Base-by-base conservation (phyloP, 441 rosid species). In the Pelargonium cotyledonis region DNA sequence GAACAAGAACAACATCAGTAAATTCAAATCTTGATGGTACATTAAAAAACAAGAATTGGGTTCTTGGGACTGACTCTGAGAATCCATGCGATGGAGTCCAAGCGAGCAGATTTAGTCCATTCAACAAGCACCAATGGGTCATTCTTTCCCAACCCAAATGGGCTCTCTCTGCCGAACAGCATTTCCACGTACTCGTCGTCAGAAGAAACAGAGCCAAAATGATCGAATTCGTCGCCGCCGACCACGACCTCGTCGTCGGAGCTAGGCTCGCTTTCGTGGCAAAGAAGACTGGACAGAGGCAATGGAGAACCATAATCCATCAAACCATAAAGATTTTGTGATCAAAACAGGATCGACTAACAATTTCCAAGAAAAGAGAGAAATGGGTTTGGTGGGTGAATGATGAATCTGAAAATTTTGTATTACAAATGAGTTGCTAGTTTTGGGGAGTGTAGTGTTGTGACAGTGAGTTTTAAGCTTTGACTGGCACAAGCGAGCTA, bases 11-110 rank as follows among this genome's bases (percentile, higher is more conserved):
- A 1, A 58, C 64, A 67, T 40, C 8, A 40, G 23, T 21, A 21
- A 21, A 21, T 21, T 21, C 23, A 21, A 21, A 21, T 21, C 23
- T 21, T 21, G 23, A 21, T 21, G 23, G 23, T 21, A 21, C 9
- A 31, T 65, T 10, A 63, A 21, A 55, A 2, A 21, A 21, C 23
- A 4, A 57, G 9, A 44, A 57, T 47, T 60, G 60, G 63, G 9
- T 44, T 61, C 8, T 18, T 19, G 21, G 72, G n/a, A 84, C 85
- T 63, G 43, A 85, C 88, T 46, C 73, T 78, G 71, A 85, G 83
- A 69, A 85, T 80, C 92, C 88, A 85, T 1, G 80, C 40, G 63
- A 85, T 72, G 15, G 80, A 83, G 26, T 84, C 82, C 72, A 49
- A 65, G 49, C 92, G 80, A 65, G 79, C 82, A 75, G 47, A 63